Evolutionary conservation across 1,284 basidiomycete species (phyloP).

Genomic region (Pascua guehoae): DNA sequence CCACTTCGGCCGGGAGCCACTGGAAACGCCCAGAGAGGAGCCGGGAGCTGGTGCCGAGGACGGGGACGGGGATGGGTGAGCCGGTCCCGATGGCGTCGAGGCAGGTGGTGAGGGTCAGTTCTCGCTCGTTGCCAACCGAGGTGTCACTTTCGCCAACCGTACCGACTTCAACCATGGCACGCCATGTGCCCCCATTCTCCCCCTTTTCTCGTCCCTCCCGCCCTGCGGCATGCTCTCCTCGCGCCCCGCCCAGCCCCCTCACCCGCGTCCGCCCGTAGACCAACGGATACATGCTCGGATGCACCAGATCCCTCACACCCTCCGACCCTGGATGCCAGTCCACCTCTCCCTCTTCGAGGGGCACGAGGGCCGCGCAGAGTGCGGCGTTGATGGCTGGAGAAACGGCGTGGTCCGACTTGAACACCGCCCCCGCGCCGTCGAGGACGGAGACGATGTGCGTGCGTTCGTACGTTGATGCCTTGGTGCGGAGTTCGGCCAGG

Average conservation of each 20-base stretch:
- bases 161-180: neutral
- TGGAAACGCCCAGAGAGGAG: conserved; percentile 11
- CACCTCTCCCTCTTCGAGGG: conserved; percentile 10
- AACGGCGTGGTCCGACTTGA: conserved; percentile 6
- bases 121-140: too few relatives aligned
- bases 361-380: conserved; percentile 1
- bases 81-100: too few relatives aligned
- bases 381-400: neutral
- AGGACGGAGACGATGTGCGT: conserved; percentile 3
- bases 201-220: too few relatives aligned
- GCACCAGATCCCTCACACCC: conserved; percentile 14
- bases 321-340: conserved; percentile 17
- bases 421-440: conserved; percentile 4
- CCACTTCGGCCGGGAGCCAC: conserved; percentile 16
- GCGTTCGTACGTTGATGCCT: conserved; percentile 6
- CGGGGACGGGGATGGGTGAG: conserved; percentile 1
- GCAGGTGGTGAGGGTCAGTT: too few relatives aligned
- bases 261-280: conserved; percentile 14
- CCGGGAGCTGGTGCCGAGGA: too few relatives aligned
- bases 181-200: too few relatives aligned
- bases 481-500: conserved; percentile 13
- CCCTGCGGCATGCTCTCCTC: too few relatives aligned
- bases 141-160: too few relatives aligned
- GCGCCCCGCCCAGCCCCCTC: too few relatives aligned
- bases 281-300: conserved; percentile 13